Base-by-base conservation (phyloP, 1,139 yeast genomes). In the Blastobotrys ciferrii region DNA sequence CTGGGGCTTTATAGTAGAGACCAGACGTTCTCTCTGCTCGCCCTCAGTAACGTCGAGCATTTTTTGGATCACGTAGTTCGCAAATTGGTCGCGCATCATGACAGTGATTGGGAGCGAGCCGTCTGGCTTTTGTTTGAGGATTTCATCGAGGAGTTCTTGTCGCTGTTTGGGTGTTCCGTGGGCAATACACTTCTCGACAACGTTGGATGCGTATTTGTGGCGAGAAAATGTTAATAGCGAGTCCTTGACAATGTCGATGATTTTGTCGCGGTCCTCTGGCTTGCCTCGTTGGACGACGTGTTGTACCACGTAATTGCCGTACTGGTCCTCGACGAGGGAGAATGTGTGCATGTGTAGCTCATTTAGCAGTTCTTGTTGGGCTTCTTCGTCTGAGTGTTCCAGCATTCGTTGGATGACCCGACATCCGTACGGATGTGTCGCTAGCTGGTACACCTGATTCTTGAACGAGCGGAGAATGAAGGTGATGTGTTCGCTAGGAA, bases 1-100 rank as follows among this genome's bases (percentile, higher is more conserved):
- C 45, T 70, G 73, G 19, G 75, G 75, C 53, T 60, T 61, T 45
- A 73, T 72, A 38, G 63, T 63, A 19, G 57, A 53, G 17, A 70
- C 73, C 18, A 73, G 62, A 25, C 65, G 60, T 30, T 65, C 69
- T 38, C 69, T 61, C 53, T 87, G 88, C 23, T 4, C 23, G 46
- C 86, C 84, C 53, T 76, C 77, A 6, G 94, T 79, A 2, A 87
- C 86, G 58, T 87, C 96, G 35, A 92, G 89, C 60, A 94, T 76
- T 66, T 92, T 92, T 68, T 92, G 98, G 50, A 92, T 88, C 42
- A 92, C 99, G 65, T 92, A 92, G 67, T 92, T 92, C 17, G 98
- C 98, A 70, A 85, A 94, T 65, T 92, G 98, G 67, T 92, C 98
- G 65, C 88, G 87, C 89, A 94, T 91, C 98, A 92, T 89, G 40